These are phyloP conservation scores for Globisporangium middletonii DNA, from an alignment of 352 stramenopile species.

Conservation along the genomic window DNA sequence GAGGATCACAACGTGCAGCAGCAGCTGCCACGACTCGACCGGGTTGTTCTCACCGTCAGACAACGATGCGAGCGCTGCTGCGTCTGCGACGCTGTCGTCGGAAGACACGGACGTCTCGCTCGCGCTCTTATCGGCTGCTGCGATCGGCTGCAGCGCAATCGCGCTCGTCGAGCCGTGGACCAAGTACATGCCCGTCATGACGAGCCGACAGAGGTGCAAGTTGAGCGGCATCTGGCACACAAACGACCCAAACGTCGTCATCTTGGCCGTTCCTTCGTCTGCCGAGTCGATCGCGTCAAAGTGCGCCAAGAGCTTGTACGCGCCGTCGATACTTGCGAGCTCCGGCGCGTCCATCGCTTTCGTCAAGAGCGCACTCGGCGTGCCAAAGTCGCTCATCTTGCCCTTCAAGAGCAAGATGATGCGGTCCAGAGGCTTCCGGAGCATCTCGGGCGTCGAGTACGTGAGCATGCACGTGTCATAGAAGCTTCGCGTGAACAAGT, in stretches of 20 bases:
- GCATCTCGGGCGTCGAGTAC: conserved; percentile 75
- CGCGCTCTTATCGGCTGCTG: not conserved
- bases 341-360: conserved; percentile 67
- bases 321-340: conserved; percentile 59
- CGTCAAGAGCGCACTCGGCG: conserved; percentile 56
- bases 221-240: conserved; percentile 74
- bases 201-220: conserved; percentile 63
- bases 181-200: conserved; percentile 59
- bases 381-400: conserved; percentile 61
- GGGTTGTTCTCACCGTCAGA: not conserved
- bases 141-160: not conserved
- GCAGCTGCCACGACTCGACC: conserved; percentile 26
- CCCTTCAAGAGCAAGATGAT: conserved; percentile 77
- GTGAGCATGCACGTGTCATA: conserved; percentile 61
- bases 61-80: not conserved
- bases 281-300: conserved; percentile 64
- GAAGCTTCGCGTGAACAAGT: conserved; percentile 82
- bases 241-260: conserved; percentile 76
- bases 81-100: not conserved
- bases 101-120: not conserved
- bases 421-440: conserved; percentile 77
- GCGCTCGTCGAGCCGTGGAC: conserved; percentile 18
- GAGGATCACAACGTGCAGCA: conserved; percentile 62
- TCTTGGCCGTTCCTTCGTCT: conserved; percentile 43
- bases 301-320: conserved; percentile 67